A percentile compares a stretch with the other conserved stretches of the same genome.
Evolutionary conservation across 768 basidiomycete species (phyloP).

Genomic region (Hypholoma sublateritium): DNA sequence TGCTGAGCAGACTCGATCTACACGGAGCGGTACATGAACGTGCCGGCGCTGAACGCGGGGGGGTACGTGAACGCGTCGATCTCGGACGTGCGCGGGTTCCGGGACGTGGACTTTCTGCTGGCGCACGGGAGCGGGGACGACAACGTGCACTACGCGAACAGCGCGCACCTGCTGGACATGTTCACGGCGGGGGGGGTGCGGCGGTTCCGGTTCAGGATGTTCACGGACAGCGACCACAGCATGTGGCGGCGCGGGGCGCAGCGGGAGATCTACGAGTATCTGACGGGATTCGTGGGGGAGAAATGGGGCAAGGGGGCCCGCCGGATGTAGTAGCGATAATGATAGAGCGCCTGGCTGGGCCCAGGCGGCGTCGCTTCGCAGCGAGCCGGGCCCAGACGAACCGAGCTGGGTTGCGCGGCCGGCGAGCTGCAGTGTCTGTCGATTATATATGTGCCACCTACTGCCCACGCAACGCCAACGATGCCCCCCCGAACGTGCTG

Average conservation of each 20-base stretch:
- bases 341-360: conserved; percentile 2
- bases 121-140: conserved; percentile 96
- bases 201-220: conserved; percentile 89
- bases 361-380: conserved; percentile 10
- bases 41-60: conserved; percentile 71
- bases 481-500: conserved; percentile 10
- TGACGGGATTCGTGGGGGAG: conserved; percentile 82
- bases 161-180: conserved; percentile 91
- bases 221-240: conserved; percentile 91
- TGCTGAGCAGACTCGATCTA: conserved; percentile 78
- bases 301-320: conserved; percentile 91
- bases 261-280: conserved; percentile 83
- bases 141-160: conserved; percentile 94
- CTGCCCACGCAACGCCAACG: neutral
- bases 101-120: conserved; percentile 75
- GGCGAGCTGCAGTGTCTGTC: neutral
- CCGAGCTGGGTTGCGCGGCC: conserved; percentile 9
- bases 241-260: conserved; percentile 76
- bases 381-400: conserved; percentile 14
- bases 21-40: conserved; percentile 96
- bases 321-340: conserved; percentile 43
- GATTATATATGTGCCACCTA: conserved; percentile 1
- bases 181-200: conserved; percentile 76
- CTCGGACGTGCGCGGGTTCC: conserved; percentile 85
- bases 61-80: conserved; percentile 94